These are phyloP conservation scores for Knoxia roxburghii DNA, from an alignment of 257 asterid species.

Conservation along the genomic window DNA sequence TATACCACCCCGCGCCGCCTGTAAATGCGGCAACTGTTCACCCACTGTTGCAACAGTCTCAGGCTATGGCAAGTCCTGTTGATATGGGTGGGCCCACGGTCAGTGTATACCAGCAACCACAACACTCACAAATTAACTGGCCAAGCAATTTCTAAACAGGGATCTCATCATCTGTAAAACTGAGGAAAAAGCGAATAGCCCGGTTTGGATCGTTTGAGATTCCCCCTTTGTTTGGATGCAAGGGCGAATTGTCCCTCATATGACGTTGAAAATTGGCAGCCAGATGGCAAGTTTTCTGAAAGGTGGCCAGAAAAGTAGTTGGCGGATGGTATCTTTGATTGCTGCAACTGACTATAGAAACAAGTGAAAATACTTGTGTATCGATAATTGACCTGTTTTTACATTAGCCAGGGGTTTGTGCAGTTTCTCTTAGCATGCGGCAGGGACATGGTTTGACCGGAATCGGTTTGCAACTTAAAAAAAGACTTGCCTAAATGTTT, in stretches of 20 bases:
- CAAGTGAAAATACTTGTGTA: constrained; percentile 48
- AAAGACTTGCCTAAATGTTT: neutral
- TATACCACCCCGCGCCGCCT: constrained; percentile 79
- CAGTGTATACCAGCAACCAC: constrained; percentile 77
- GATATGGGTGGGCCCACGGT: constrained; percentile 74
- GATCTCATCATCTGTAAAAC: constrained; percentile 19
- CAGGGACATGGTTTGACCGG: constrained; percentile 31
- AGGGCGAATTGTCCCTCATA: constrained; percentile 20
- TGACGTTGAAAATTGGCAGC: constrained; percentile 26
- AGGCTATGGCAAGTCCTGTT: constrained; percentile 57
- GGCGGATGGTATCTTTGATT: constrained; percentile 28
- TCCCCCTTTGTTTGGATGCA: constrained; percentile 26
- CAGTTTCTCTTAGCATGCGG: constrained; percentile 25
- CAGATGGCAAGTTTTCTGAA: constrained; percentile 40
- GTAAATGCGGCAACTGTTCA: constrained; percentile 56
- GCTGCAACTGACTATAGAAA: constrained; percentile 22
- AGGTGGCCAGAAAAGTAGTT: constrained; percentile 31
- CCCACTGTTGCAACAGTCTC: constrained; percentile 80
- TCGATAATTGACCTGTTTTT: constrained; percentile 34
- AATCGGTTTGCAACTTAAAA: constrained; percentile 15
- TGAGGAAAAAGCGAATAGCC: constrained; percentile 18
- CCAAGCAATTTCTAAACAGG: constrained; percentile 62
- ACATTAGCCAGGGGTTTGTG: constrained; percentile 32
- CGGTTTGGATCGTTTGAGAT: constrained; percentile 26
- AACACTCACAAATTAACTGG: constrained; percentile 83